Evolutionary conservation across 106 monocot species (phyloP).

Genomic region (Dioscorea zingiberensis): DNA sequence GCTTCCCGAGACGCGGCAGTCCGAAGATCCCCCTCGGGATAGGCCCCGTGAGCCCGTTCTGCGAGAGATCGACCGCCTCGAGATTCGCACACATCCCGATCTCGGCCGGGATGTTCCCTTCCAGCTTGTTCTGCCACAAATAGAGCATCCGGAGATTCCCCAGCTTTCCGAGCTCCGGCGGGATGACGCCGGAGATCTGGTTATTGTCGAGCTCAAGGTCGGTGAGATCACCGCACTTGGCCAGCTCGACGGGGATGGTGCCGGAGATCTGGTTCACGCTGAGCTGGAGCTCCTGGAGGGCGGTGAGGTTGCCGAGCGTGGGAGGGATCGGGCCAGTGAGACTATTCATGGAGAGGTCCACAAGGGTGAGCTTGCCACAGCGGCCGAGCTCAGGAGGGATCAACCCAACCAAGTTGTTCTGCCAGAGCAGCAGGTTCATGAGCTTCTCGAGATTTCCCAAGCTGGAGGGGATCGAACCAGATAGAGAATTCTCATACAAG

Average conservation of each 20-base stretch:
- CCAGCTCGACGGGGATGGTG: constrained; percentile 48
- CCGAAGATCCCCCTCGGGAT: constrained; percentile 55
- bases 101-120: constrained; percentile 55
- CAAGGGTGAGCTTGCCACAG: constrained; percentile 38
- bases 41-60: constrained; percentile 63
- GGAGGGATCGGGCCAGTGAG: constrained; percentile 64
- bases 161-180: constrained; percentile 49
- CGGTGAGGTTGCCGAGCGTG: constrained; percentile 47
- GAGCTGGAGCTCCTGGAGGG: constrained; percentile 73
- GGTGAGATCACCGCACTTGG: constrained; percentile 58
- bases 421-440: constrained; percentile 71
- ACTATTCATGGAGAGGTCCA: constrained; percentile 73
- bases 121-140: constrained; percentile 72
- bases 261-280: constrained; percentile 84
- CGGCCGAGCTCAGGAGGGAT: constrained; percentile 64
- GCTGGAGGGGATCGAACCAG: constrained; percentile 52
- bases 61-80: constrained; percentile 78
- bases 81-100: constrained; percentile 51
- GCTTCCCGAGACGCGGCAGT: constrained; percentile 47
- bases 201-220: constrained; percentile 94
- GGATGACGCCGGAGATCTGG: constrained; percentile 58
- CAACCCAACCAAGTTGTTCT: constrained; percentile 69
- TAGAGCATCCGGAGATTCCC: constrained; percentile 42
- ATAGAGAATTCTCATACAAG: constrained; percentile 72
- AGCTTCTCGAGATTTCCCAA: constrained; percentile 42